Evolutionary conservation across 2,329 filamentous ascomycete genomes (phyloP).

Genomic region (Neoarthrinium moseri): DNA sequence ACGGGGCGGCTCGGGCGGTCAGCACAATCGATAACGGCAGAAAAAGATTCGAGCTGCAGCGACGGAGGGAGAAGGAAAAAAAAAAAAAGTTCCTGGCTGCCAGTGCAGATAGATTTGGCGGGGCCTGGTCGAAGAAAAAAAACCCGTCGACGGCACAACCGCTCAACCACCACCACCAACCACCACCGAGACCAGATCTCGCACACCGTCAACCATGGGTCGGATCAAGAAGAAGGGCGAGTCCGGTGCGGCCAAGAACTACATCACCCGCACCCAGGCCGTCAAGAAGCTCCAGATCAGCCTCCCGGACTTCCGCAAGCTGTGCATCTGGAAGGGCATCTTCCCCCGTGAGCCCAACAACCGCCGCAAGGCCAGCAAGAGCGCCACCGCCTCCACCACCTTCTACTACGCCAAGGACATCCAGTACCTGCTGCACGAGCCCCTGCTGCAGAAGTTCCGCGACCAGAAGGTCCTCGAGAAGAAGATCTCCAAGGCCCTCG

Average conservation of each 20-base stretch:
- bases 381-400: conserved; percentile 84
- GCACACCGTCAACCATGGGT: conserved; percentile 49
- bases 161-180: too few species aligned
- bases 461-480: conserved; percentile 96
- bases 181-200: background rate
- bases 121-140: background rate
- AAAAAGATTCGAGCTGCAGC: conserved; percentile 4
- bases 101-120: conserved; percentile 2
- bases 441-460: conserved; percentile 88
- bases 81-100: conserved; percentile 23
- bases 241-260: conserved; percentile 94
- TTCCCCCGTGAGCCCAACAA: conserved; percentile 96
- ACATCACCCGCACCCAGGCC: conserved; percentile 94
- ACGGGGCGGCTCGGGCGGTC: background rate
- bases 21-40: conserved; percentile 6
- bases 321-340: conserved; percentile 99
- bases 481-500: conserved; percentile 92
- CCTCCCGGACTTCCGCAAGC: conserved; percentile 92
- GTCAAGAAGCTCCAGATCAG: conserved; percentile 98
- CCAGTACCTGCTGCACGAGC: conserved; percentile 96
- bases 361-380: conserved; percentile 95
- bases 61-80: conserved; percentile 14
- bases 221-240: conserved; percentile 91
- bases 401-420: conserved; percentile 95
- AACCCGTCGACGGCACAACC: background rate